phyloP scores from a whole-genome alignment of 2,329 filamentous ascomycete species.

The Paecilomyces fulvus region DNA sequence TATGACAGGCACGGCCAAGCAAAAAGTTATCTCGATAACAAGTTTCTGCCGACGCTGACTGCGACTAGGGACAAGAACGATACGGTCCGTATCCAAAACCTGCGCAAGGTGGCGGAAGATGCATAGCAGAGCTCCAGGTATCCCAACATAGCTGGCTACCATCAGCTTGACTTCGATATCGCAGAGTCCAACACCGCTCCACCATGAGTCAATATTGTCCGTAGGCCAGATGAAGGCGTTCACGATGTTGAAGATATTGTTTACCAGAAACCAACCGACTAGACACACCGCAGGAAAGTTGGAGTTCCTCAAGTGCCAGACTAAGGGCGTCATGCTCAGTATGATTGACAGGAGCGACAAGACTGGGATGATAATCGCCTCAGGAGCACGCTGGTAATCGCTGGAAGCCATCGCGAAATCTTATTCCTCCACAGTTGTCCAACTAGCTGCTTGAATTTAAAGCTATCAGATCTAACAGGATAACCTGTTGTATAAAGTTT shows the following conservation, averaged over 20 bases:
- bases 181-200: conserved; percentile 52
- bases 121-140: conserved; percentile 46
- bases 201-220: conserved; percentile 48
- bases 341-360: conserved; percentile 44
- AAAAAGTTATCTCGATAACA: conserved; percentile 47
- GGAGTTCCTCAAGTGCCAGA: conserved; percentile 52
- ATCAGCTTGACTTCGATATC: conserved; percentile 56
- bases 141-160: conserved; percentile 44
- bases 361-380: conserved; percentile 37
- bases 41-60: conserved; percentile 40
- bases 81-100: conserved; percentile 52
- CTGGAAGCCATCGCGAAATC: not conserved
- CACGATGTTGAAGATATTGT: conserved; percentile 50
- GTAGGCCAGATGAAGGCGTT: conserved; percentile 59
- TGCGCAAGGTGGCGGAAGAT: conserved; percentile 53
- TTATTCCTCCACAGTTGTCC: not conserved
- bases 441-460: no score
- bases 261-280: conserved; percentile 47
- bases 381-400: not conserved
- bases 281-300: conserved; percentile 54
- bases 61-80: conserved; percentile 43
- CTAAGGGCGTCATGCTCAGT: conserved; percentile 48
- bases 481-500: not conserved
- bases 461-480: no score
- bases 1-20: conserved; percentile 47